Conservation (phyloP, 2,329 filamentous ascomycete genomes). For the Colletotrichum sp. region DNA sequence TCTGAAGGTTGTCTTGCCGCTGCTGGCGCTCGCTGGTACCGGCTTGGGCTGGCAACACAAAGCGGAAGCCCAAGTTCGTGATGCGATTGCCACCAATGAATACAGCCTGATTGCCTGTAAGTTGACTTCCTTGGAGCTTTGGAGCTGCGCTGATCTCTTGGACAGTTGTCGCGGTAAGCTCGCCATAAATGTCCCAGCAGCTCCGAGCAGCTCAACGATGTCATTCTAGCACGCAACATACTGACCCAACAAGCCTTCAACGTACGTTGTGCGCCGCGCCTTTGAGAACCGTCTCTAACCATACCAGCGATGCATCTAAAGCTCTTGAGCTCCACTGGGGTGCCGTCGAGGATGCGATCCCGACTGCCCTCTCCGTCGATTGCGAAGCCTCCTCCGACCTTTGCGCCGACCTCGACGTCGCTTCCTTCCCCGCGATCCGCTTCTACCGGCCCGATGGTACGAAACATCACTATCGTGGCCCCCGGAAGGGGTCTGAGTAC, state of each 20-base stretch:
- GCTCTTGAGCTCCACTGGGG: slow-evolving; percentile 41
- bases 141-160: not conserved
- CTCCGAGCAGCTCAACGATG: not conserved
- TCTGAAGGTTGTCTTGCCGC: slow-evolving; percentile 4
- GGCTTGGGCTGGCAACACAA: slow-evolving; percentile 11
- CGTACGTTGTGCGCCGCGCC: not conserved
- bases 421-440: slow-evolving; percentile 52
- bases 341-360: slow-evolving; percentile 25
- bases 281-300: not conserved
- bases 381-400: slow-evolving; percentile 38
- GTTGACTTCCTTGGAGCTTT: slow-evolving; percentile 10
- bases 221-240: not conserved
- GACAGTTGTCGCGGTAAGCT: slow-evolving; percentile 12
- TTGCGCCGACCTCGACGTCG: slow-evolving; percentile 46
- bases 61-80: not conserved
- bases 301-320: slow-evolving; percentile 32
- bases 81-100: slow-evolving; percentile 21
- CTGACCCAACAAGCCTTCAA: not conserved
- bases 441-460: slow-evolving; percentile 40
- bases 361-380: slow-evolving; percentile 41
- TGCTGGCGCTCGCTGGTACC: slow-evolving; percentile 2
- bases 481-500: slow-evolving; percentile 41
- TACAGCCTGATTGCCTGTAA: slow-evolving; percentile 37
- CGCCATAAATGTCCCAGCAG: not conserved
- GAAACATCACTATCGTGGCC: slow-evolving; percentile 47